Base-by-base conservation (phyloP, 2,329 filamentous ascomycete genomes). In the Diaporthe sp. region DNA sequence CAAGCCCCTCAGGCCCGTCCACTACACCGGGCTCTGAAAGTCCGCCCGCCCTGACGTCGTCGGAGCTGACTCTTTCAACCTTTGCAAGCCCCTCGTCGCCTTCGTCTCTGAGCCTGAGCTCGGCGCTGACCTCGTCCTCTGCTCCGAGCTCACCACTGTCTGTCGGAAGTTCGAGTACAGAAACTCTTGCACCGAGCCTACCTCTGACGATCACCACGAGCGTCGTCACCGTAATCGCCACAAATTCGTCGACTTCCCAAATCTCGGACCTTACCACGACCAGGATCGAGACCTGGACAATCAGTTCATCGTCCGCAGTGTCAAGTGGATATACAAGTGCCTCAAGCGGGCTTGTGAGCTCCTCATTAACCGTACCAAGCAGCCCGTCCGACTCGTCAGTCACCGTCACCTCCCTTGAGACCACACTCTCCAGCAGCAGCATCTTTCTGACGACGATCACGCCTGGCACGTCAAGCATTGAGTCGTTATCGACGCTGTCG, bases 231-330 rank as follows among this genome's bases (percentile, higher is more conserved):
- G 68, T 68, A 2, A 60, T 74, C 10, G 72, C 74, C 25, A 76
- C 72, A 28, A 76, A 76, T 42, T 30, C 47, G 8, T 76, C 74
- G n/a, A 76, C 74, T n/a, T 50, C 67, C 45, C 74, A 74, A 35
- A 42, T 76, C 6, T 74, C 74, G 52, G 68, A 74, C 25, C n/a
- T 69, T 7, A 74, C 72, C 4, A 74, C 68, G 28, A 74, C 72
- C 7, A 28, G 47, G 28, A 68, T 69, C 9, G 58, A 64, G 6
- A 69, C 58, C 30, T 50, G 66, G n/a, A 76, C 68, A 28, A 13
- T 68, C 17, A 61, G 60, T 40, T 55, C 72, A 25, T 69, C 68
- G 19, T 10, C 45, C 52, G 47, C 50, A 6, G 40, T n/a, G 33
- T 54, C 28, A 19, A 55, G 52, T 25, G 68, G 10, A 42, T 33